Evolutionary conservation across 208 protist genomes (phyloP).

Genomic region (Trypanosoma congolense): DNA sequence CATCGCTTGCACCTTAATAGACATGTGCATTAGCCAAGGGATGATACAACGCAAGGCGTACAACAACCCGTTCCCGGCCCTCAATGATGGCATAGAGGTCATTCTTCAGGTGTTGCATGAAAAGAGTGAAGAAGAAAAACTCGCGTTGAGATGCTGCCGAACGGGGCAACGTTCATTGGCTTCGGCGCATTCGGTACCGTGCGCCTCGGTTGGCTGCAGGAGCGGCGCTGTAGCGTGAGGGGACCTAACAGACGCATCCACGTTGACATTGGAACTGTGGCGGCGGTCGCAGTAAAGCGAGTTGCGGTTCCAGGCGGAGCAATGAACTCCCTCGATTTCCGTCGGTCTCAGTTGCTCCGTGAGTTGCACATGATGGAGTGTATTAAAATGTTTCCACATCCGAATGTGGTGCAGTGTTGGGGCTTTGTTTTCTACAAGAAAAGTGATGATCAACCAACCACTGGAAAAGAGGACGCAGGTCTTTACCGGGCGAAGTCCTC

Average conservation of each 20-base stretch:
- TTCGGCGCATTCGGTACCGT: slow-evolving; percentile 27
- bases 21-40: background rate
- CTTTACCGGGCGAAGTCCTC: background rate
- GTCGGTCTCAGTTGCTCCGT: slow-evolving; percentile 15
- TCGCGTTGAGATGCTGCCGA: background rate
- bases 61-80: background rate
- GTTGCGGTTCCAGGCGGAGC: slow-evolving; percentile 6
- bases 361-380: slow-evolving; percentile 27
- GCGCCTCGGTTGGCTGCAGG: slow-evolving; percentile 26
- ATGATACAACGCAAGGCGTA: background rate
- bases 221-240: slow-evolving; percentile 1
- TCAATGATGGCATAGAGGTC: background rate
- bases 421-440: slow-evolving; percentile 25
- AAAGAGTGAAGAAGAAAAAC: background rate
- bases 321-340: background rate
- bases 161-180: slow-evolving; percentile 9
- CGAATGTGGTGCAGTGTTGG: slow-evolving; percentile 40
- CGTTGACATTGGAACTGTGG: slow-evolving; percentile 10
- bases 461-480: background rate
- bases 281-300: slow-evolving; percentile 27
- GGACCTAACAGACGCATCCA: background rate
- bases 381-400: slow-evolving; percentile 26
- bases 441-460: background rate
- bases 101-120: background rate
- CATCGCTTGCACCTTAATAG: background rate